Conservation (phyloP, 192 early-diverging fungal species). For the Backusella tuberculispora region DNA sequence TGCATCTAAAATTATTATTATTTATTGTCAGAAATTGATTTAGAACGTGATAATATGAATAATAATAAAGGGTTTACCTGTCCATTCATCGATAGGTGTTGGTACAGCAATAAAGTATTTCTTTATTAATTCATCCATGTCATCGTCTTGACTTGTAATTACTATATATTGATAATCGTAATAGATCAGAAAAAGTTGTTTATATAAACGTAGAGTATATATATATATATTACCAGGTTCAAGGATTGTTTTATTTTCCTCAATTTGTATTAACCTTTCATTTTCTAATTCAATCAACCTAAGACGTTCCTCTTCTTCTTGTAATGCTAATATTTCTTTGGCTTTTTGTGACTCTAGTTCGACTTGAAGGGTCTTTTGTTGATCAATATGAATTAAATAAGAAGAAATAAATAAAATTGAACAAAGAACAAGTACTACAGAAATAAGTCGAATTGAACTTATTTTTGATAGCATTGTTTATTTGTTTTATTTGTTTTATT, state of each 20-base stretch:
- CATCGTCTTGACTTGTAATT: background rate
- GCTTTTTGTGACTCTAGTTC: background rate
- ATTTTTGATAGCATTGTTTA: background rate
- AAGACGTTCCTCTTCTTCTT: background rate
- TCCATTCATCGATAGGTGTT: slow-evolving; percentile 44
- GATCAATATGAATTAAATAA: slow-evolving; percentile 4
- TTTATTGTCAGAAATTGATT: too few species aligned
- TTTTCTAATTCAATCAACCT: background rate
- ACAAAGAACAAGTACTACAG: slow-evolving; percentile 3
- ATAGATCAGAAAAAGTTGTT: background rate
- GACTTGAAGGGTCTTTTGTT: background rate
- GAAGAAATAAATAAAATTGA: background rate
- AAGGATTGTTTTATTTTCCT: background rate
- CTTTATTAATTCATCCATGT: background rate
- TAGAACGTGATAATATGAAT: background rate
- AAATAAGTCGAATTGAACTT: slow-evolving; percentile 9
- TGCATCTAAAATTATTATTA: slow-evolving; percentile 4
- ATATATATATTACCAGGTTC: background rate
- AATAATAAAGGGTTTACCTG: slow-evolving; percentile 14
- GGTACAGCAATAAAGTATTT: slow-evolving; percentile 53
- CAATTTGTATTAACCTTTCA: slow-evolving; percentile 1
- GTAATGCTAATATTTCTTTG: background rate
- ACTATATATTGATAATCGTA: background rate
- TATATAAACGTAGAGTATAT: background rate
- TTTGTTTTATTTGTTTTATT: background rate